These are phyloP conservation scores for Miamiensis avidus DNA, from an alignment of 169 alveolate species.

Conservation along the genomic window DNA sequence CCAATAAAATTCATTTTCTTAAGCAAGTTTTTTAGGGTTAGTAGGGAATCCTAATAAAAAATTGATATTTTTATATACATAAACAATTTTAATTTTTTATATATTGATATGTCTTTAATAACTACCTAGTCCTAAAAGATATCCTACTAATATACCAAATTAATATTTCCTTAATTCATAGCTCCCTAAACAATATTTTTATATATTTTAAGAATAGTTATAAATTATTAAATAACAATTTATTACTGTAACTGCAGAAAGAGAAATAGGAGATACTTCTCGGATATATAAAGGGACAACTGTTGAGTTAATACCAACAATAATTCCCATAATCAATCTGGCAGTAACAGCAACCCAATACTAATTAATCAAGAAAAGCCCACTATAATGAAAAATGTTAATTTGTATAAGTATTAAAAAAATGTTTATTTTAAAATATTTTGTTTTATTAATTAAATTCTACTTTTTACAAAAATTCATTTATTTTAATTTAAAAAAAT, in stretches of 20 bases:
- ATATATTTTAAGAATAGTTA: not conserved
- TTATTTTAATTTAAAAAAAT: too few relatives aligned
- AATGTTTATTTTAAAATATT: too few relatives aligned
- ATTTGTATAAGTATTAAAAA: too few relatives aligned
- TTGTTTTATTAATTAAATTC: too few relatives aligned
- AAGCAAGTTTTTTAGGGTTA: too few relatives aligned
- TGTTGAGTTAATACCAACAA: constrained; percentile 17
- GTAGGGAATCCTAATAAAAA: not conserved
- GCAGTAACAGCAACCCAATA: constrained; percentile 7
- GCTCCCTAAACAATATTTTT: not conserved
- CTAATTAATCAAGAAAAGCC: too few relatives aligned
- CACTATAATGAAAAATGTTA: too few relatives aligned
- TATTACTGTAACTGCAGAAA: not conserved
- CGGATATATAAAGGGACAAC: constrained; percentile 8
- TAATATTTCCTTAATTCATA: not conserved
- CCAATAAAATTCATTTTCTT: not conserved
- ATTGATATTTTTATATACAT: too few relatives aligned
- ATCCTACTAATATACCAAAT: not conserved
- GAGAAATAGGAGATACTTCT: constrained; percentile 22
- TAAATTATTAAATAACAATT: too few relatives aligned
- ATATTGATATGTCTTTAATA: too few relatives aligned
- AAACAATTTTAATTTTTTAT: too few relatives aligned
- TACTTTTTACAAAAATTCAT: too few relatives aligned
- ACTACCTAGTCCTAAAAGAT: not conserved
- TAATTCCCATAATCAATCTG: constrained; percentile 24